These are phyloP conservation scores for Hypoxylon crocopeplum DNA, from an alignment of 495 filamentous ascomycete genomes.

Conservation along the genomic window DNA sequence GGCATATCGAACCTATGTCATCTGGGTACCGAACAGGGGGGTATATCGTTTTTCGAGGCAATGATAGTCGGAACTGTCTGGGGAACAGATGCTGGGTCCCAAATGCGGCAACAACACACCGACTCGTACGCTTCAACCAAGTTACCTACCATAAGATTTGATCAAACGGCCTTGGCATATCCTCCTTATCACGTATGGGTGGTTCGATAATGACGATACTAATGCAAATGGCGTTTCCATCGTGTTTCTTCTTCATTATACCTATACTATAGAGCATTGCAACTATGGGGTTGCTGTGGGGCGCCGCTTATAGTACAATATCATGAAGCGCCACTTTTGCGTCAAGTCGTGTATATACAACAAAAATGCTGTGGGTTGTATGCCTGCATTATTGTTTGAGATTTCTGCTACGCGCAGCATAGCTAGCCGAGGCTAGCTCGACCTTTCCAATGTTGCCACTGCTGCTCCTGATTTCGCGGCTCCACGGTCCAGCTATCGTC, in stretches of 20 bases:
- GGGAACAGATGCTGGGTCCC: slow-evolving; percentile 6
- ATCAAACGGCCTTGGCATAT: slow-evolving; percentile 21
- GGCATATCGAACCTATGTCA: slow-evolving; percentile 21
- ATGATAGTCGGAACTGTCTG: slow-evolving; percentile 27
- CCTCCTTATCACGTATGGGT: slow-evolving; percentile 24
- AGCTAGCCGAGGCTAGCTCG: slow-evolving; percentile 31
- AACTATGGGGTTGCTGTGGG: slow-evolving; percentile 29
- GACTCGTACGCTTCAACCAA: background rate
- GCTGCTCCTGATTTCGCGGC: slow-evolving; percentile 4
- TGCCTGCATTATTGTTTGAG: background rate
- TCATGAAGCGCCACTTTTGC: slow-evolving; percentile 34
- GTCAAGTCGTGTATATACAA: slow-evolving; percentile 32
- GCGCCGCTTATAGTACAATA: slow-evolving; percentile 25
- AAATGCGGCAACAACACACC: slow-evolving; percentile 12
- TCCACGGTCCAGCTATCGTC: slow-evolving; percentile 15
- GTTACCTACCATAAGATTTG: background rate
- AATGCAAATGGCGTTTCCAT: slow-evolving; percentile 30
- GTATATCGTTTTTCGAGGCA: slow-evolving; percentile 15
- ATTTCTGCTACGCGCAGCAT: slow-evolving; percentile 32
- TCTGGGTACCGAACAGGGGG: slow-evolving; percentile 1
- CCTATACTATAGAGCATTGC: slow-evolving; percentile 24
- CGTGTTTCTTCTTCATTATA: slow-evolving; percentile 38
- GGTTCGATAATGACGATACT: slow-evolving; percentile 35
- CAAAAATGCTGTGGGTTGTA: slow-evolving; percentile 20
- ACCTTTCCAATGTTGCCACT: slow-evolving; percentile 12